Percentiles rank a stretch among this genome's conserved stretches.
These are phyloP conservation scores for Orbilia oligospora DNA, from an alignment of 2,329 filamentous ascomycete species.

Conservation along the genomic window DNA sequence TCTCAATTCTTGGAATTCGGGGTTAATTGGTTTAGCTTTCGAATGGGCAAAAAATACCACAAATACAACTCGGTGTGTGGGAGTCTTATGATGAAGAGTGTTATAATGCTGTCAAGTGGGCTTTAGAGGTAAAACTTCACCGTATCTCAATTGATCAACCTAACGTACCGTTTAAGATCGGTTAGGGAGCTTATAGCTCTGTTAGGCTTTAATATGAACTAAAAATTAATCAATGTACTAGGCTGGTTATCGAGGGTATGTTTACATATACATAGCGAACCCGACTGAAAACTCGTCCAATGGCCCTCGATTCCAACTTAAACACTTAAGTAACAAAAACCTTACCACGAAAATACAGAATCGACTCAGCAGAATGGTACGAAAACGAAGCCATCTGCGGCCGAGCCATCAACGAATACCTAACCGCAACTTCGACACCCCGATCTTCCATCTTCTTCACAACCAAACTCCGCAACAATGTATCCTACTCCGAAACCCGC, in stretches of 20 bases:
- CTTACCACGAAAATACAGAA: constrained; percentile 62
- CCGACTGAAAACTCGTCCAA: neutral
- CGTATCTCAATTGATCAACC: constrained; percentile 69
- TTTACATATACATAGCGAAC: neutral
- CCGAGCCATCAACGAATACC: constrained; percentile 74
- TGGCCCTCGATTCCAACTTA: neutral
- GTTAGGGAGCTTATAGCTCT: too few relatives aligned
- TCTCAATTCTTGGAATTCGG: neutral
- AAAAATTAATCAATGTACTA: constrained; percentile 7
- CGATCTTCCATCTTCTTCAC: constrained; percentile 84
- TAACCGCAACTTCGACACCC: constrained; percentile 70
- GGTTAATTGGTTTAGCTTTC: constrained; percentile 69
- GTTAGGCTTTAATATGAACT: too few relatives aligned
- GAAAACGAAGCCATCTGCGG: constrained; percentile 81
- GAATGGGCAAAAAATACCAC: constrained; percentile 78
- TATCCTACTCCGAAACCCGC: constrained; percentile 77
- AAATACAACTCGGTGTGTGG: constrained; percentile 82
- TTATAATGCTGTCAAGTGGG: constrained; percentile 73
- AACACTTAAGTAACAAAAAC: neutral
- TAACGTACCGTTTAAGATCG: neutral
- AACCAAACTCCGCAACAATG: constrained; percentile 80
- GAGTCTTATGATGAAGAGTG: constrained; percentile 77
- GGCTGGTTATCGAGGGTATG: constrained; percentile 61
- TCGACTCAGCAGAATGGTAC: constrained; percentile 77
- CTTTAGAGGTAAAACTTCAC: constrained; percentile 70